A percentile compares a stretch with the other conserved stretches of the same genome.
Evolutionary conservation across 805 yeast species (phyloP).

Genomic region (Candida rishiriensis): DNA sequence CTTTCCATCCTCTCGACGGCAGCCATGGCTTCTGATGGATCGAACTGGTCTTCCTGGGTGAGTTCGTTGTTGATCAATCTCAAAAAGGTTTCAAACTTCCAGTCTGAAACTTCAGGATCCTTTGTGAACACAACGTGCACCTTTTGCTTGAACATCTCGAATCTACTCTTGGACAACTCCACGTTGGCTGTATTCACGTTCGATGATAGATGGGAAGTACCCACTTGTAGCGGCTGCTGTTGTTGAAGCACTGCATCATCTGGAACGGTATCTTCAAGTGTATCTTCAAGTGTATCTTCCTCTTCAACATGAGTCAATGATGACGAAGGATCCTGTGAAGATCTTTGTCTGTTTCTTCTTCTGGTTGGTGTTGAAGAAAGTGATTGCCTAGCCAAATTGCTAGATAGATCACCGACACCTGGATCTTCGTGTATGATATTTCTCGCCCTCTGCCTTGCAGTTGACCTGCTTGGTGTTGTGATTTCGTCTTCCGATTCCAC

Average conservation of each 20-base stretch:
- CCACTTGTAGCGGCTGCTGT: constrained; percentile 17
- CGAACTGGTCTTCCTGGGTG: constrained; percentile 44
- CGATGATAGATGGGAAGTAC: neutral
- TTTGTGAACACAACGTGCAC: constrained; percentile 40
- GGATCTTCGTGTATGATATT: constrained; percentile 25
- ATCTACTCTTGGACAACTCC: constrained; percentile 47
- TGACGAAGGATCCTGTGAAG: neutral
- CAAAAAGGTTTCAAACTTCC: constrained; percentile 22
- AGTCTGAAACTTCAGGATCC: constrained; percentile 36
- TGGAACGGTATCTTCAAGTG: constrained; percentile 1
- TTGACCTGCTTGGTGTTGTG: constrained; percentile 11
- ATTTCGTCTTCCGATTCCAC: constrained; percentile 11
- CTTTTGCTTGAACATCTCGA: constrained; percentile 40
- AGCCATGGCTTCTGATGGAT: constrained; percentile 38
- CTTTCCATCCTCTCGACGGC: constrained; percentile 40
- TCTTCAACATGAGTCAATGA: constrained; percentile 1
- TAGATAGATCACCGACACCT: constrained; percentile 20
- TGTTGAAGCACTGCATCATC: constrained; percentile 4
- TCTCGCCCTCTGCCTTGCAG: constrained; percentile 18
- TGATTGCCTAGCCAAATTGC: constrained; percentile 21
- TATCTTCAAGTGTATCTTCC: constrained; percentile 1
- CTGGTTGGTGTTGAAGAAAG: constrained; percentile 5
- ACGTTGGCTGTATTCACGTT: constrained; percentile 19
- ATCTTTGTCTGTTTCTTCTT: neutral
- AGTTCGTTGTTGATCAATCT: constrained; percentile 22